phyloP scores from a whole-genome alignment of 192 early-diverging fungal genomes.

The Phycomyces nitens region DNA sequence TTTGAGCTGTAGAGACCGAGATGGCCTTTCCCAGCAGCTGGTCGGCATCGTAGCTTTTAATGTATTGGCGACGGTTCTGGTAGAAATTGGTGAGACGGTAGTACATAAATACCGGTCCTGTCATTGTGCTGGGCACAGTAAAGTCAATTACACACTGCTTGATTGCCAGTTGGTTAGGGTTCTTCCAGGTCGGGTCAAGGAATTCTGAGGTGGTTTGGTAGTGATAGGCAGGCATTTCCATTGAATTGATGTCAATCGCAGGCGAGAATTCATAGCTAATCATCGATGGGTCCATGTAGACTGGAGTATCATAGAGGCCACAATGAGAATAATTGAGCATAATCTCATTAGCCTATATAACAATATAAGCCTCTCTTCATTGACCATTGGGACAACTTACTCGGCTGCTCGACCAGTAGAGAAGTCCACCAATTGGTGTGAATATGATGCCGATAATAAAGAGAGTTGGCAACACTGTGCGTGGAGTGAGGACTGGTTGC shows the following conservation, averaged over 20 bases:
- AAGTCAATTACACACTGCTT: constrained; percentile 65
- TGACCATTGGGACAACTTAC: constrained; percentile 6
- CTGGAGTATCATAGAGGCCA: constrained; percentile 9
- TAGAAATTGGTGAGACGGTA: constrained; percentile 95
- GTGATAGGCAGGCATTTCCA: constrained; percentile 24
- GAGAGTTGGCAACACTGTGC: constrained; percentile 89
- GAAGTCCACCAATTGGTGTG: constrained; percentile 85
- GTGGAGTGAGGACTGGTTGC: constrained; percentile 98
- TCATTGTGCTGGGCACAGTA: constrained; percentile 63
- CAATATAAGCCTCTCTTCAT: neutral
- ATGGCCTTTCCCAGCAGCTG: constrained; percentile 63
- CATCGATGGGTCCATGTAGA: constrained; percentile 31
- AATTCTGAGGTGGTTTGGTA: constrained; percentile 13
- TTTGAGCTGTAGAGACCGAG: constrained; percentile 28
- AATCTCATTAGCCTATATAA: constrained; percentile 42
- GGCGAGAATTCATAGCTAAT: constrained; percentile 16
- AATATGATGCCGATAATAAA: constrained; percentile 93
- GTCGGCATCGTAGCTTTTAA: constrained; percentile 72
- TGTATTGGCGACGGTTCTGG: constrained; percentile 89
- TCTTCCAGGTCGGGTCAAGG: constrained; percentile 23
- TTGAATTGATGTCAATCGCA: neutral
- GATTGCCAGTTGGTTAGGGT: constrained; percentile 21
- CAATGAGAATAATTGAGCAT: constrained; percentile 48
- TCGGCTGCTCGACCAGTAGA: constrained; percentile 67
- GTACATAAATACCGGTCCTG: constrained; percentile 86